These are phyloP conservation scores for Xylariaceae sp. DNA, from an alignment of 2,329 filamentous ascomycete species.

Conservation along the genomic window DNA sequence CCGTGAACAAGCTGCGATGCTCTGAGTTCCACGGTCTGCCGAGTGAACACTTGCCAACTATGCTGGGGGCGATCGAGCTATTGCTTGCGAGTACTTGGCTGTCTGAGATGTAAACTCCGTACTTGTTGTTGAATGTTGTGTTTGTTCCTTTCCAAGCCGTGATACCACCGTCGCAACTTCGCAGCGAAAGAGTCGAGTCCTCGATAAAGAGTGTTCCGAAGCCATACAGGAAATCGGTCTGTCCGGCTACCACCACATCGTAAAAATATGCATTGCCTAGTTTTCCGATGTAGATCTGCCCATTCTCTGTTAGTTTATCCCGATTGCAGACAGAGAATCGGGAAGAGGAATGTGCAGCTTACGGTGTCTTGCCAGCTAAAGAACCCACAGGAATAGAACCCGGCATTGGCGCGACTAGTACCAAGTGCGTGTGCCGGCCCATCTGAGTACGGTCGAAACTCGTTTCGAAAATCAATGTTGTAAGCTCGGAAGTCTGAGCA, in stretches of 20 bases:
- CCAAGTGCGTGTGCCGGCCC: slow-evolving; percentile 59
- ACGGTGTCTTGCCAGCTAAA: slow-evolving; percentile 67
- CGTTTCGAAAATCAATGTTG: slow-evolving; percentile 63
- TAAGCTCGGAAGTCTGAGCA: slow-evolving; percentile 61
- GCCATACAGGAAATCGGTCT: slow-evolving; percentile 67
- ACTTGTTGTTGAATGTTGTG: slow-evolving; percentile 63
- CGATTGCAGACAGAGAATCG: neutral
- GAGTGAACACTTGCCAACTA: slow-evolving; percentile 48
- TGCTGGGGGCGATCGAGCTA: slow-evolving; percentile 32
- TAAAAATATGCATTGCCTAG: slow-evolving; percentile 64
- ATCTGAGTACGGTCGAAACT: slow-evolving; percentile 45
- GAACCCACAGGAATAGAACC: slow-evolving; percentile 64
- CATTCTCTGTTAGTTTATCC: slow-evolving; percentile 1
- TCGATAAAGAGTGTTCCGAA: slow-evolving; percentile 63
- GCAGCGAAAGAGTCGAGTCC: slow-evolving; percentile 49
- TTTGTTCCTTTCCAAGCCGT: slow-evolving; percentile 66
- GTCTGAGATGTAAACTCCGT: slow-evolving; percentile 61
- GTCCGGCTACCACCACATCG: slow-evolving; percentile 55
- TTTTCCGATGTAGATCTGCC: slow-evolving; percentile 60
- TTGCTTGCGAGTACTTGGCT: slow-evolving; percentile 55
- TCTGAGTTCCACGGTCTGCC: slow-evolving; percentile 60
- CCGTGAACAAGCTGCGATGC: slow-evolving; percentile 55
- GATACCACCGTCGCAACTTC: slow-evolving; percentile 62
- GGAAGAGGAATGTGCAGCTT: slow-evolving; percentile 26
- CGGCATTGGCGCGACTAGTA: slow-evolving; percentile 59